phyloP scores from a whole-genome alignment of 139 green algal genomes.

The Chlorella sp. region DNA sequence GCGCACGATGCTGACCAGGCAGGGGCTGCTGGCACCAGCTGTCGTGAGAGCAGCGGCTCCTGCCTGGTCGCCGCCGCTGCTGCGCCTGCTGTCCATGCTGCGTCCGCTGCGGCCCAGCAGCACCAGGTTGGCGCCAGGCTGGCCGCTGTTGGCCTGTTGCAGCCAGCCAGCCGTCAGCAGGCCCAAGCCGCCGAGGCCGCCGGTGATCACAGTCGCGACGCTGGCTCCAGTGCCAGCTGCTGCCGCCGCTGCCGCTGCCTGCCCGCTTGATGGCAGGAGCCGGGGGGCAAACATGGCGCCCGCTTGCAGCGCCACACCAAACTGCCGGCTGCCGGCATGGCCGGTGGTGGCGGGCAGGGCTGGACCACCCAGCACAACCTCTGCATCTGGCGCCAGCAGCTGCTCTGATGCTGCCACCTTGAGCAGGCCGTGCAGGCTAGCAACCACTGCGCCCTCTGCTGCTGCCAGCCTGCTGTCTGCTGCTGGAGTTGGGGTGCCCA shows the following conservation, averaged over 20 bases:
- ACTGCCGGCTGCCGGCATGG: not conserved
- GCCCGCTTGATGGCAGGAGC: not conserved
- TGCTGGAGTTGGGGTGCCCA: not conserved
- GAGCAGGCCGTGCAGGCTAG: slow-evolving; percentile 19
- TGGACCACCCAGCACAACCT: not conserved
- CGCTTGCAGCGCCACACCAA: not conserved
- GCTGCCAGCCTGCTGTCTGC: not conserved
- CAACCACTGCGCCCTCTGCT: not conserved
- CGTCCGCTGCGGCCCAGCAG: slow-evolving; percentile 25
- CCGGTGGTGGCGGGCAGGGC: too few relatives aligned
- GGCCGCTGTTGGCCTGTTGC: slow-evolving; percentile 25
- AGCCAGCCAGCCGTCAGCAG: slow-evolving; percentile 78
- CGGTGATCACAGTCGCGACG: slow-evolving; percentile 60
- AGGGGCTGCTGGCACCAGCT: not conserved
- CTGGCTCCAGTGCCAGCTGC: not conserved
- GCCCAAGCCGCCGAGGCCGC: slow-evolving; percentile 58
- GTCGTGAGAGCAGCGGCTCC: not conserved
- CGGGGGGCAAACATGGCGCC: not conserved
- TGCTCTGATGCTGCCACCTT: slow-evolving; percentile 17
- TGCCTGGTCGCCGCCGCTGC: not conserved
- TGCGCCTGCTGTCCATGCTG: not conserved
- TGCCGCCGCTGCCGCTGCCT: too few relatives aligned
- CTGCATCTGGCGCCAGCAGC: not conserved
- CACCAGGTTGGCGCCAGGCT: slow-evolving; percentile 18
- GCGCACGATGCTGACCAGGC: slow-evolving; percentile 14